Conservation (phyloP, 2,329 filamentous ascomycete genomes). For the Colletotrichum cereale region DNA sequence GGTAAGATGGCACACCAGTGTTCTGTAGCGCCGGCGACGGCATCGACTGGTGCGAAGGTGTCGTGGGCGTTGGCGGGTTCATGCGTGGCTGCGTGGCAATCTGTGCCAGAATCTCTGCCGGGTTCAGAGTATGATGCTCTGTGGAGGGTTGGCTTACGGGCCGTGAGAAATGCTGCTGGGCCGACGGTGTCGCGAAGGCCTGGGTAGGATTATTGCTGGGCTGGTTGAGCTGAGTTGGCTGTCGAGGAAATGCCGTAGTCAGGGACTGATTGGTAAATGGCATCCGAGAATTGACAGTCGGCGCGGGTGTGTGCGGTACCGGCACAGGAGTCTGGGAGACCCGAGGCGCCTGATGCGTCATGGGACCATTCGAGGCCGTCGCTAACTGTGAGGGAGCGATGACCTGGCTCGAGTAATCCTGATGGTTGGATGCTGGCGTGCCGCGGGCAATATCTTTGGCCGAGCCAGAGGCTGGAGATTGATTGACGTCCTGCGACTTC, state of each 20-base stretch:
- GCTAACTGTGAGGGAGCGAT: not conserved
- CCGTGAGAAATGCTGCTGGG: conserved; percentile 9
- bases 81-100: conserved; percentile 37
- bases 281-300: conserved; percentile 20
- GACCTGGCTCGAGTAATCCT: not conserved
- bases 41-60: conserved; percentile 22
- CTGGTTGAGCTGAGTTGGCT: not conserved
- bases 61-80: conserved; percentile 35
- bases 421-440: not conserved
- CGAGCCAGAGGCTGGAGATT: conserved; percentile 1
- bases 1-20: not conserved
- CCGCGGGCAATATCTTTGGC: not conserved
- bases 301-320: conserved; percentile 7
- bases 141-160: conserved; percentile 7
- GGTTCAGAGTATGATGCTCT: conserved; percentile 36
- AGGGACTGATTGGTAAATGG: conserved; percentile 31
- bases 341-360: not conserved
- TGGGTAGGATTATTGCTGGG: not conserved
- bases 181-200: not conserved
- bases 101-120: conserved; percentile 34
- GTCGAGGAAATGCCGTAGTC: conserved; percentile 11
- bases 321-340: conserved; percentile 21
- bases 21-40: conserved; percentile 1
- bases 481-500: not conserved
- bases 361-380: not conserved